A percentile compares a stretch with the other conserved stretches of the same genome.
Evolutionary conservation across 257 asterid species (phyloP).

Genomic region (Capsicum rhomboideum): DNA sequence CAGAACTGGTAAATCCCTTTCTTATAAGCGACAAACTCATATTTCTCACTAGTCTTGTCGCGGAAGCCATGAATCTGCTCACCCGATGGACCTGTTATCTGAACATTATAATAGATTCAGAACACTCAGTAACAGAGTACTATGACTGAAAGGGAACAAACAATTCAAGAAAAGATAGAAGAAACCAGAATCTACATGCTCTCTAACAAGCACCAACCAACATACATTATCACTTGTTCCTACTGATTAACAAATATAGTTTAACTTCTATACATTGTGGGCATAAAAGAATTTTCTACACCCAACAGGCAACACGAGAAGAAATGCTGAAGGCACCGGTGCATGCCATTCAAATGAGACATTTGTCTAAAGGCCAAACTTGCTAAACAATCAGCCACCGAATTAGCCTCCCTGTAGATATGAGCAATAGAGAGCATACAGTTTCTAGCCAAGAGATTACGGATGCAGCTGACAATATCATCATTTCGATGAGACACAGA

Average conservation of each 20-base stretch:
- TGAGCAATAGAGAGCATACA: no score
- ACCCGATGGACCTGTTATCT: slow-evolving; percentile 89
- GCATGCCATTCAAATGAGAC: no score
- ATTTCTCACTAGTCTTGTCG: slow-evolving; percentile 72
- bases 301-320: no score
- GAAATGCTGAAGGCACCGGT: no score
- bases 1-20: slow-evolving; percentile 77
- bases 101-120: not conserved
- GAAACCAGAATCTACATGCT: not conserved
- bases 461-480: no score
- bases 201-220: not conserved
- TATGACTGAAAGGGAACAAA: not conserved
- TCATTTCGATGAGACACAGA: no score
- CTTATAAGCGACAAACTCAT: slow-evolving; percentile 63
- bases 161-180: not conserved
- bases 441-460: no score
- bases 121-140: not conserved
- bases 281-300: not conserved
- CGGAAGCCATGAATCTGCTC: slow-evolving; percentile 71
- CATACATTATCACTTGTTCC: not conserved
- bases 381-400: no score
- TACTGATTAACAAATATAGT: not conserved
- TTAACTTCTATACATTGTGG: not conserved
- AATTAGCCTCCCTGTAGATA: no score
- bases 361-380: no score